Conservation (phyloP, 345 rosid genomes). For the Arabidopsis suecica region DNA sequence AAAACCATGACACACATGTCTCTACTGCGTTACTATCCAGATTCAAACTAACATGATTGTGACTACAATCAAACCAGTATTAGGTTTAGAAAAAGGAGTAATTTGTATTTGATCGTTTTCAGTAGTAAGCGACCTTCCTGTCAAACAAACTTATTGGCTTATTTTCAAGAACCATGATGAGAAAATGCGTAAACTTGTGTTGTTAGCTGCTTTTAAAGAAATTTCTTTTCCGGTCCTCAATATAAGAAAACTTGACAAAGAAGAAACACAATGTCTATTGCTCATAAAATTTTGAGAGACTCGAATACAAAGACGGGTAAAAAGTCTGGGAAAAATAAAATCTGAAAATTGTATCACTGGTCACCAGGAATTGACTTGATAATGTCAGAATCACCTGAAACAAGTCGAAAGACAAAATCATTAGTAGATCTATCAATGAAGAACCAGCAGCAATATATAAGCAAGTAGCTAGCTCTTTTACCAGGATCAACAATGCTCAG, state of each 20-base stretch:
- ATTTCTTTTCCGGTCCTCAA: background rate
- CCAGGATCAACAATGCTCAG: constrained; percentile 72
- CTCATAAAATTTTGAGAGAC: constrained; percentile 19
- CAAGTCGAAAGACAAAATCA: background rate
- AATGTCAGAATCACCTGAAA: constrained; percentile 78
- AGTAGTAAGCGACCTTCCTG: too few relatives aligned
- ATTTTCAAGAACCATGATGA: background rate
- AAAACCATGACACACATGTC: background rate
- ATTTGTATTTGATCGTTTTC: too few relatives aligned
- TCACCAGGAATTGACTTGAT: constrained; percentile 74
- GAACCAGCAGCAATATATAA: background rate
- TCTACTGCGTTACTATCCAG: background rate
- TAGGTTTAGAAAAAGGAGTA: too few relatives aligned
- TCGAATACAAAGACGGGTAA: constrained; percentile 19
- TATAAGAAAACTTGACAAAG: background rate
- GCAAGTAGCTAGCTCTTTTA: constrained; percentile 17
- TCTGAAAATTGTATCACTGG: constrained; percentile 44
- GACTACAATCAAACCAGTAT: background rate
- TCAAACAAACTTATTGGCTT: too few relatives aligned
- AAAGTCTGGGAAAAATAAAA: background rate
- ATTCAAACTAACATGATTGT: background rate
- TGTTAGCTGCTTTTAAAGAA: background rate
- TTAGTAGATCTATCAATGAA: background rate
- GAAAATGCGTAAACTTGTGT: background rate
- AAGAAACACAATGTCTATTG: background rate